These are phyloP conservation scores for Bruguiera gymnorhiza DNA, from an alignment of 345 rosid species.

Conservation along the genomic window DNA sequence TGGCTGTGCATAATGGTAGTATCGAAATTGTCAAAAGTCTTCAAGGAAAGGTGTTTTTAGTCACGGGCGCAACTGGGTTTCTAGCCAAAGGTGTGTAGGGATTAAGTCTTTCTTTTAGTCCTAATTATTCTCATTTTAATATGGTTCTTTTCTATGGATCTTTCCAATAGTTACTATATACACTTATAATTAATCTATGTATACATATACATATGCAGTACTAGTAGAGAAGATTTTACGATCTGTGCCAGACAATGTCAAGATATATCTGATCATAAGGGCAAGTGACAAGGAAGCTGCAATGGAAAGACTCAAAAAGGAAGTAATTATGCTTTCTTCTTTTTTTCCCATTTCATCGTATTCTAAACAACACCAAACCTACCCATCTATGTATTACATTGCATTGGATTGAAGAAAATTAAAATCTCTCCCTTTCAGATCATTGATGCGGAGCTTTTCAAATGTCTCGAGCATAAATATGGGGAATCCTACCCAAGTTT, in stretches of 20 bases:
- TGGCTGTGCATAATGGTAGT: not conserved
- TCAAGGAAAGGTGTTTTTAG: not conserved
- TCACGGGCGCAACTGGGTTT: conserved; percentile 12
- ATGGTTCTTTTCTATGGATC: not conserved
- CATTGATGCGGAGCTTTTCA: conserved; percentile 31
- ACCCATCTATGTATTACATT: not conserved
- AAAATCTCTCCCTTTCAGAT: conserved; percentile 10
- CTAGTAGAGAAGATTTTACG: conserved; percentile 38
- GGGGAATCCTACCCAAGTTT: conserved; percentile 24
- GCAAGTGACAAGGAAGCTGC: conserved; percentile 15
- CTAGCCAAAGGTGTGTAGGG: not conserved
- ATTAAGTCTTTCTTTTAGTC: not conserved
- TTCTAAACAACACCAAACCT: not conserved
- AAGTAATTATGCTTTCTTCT: conserved; percentile 2
- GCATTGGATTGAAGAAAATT: not conserved
- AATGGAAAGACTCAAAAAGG: conserved; percentile 16
- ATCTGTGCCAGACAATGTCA: conserved; percentile 25
- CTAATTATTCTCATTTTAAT: not conserved
- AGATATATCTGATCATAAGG: conserved; percentile 28
- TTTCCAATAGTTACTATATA: too few species aligned
- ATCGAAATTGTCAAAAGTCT: not conserved
- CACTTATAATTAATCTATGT: too few species aligned
- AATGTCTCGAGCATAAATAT: conserved; percentile 15
- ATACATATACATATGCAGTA: not conserved
- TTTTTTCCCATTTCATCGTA: too few species aligned